Evolutionary conservation across 768 basidiomycete genomes (phyloP), one percentile per base, ranked within the genome.

Genomic region (Tylopilus plumbeoviolaceoides): DNA sequence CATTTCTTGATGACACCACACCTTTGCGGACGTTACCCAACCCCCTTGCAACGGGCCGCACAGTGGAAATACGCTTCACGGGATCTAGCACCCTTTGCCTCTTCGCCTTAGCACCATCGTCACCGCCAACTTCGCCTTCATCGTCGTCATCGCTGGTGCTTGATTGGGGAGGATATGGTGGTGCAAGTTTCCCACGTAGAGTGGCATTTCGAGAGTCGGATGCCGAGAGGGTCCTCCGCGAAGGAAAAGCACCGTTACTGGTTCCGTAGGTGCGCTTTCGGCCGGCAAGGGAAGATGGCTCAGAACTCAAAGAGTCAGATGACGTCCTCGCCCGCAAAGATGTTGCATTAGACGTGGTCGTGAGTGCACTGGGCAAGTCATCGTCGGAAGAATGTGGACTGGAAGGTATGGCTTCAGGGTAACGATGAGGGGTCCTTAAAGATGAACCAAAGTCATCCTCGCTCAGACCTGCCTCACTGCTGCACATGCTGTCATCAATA

Each of bases 371-470:
- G 11, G 57, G 49, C 56, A 68, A 51, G 44, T 63, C 66, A 30
- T 57, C 68, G 12, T 41, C 60, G 20, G 68, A 70, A 50, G 64
- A 62, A 47, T 54, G 52, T 36, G 59, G 58, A 46, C 52, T 57
- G 15, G 57, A 65, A 31, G 54, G 60, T 2, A 66, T 57, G 7
- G 56, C 47, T 44, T 62, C 36, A 11, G 57, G 52, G 39, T 67
- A 58, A 39, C 68, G 71, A 53, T 75, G 66, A 10, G 87, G 87
- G 4, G 87, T 89, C 51, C 77, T 80, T 54, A 89, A 72, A 1
- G 87, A 88, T 30, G 80, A 72, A 49, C 88, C 75, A 59, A 87
- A 85, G 42, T 79, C 78, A 53, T 87, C 85, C 25, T 82, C 70
- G 40, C 64, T 60, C 18, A 70, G 51, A 35, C 60, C 63, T 25